Evolutionary conservation across 2,329 filamentous ascomycete species (phyloP).

Genomic region (Cordyceps tenuipes): DNA sequence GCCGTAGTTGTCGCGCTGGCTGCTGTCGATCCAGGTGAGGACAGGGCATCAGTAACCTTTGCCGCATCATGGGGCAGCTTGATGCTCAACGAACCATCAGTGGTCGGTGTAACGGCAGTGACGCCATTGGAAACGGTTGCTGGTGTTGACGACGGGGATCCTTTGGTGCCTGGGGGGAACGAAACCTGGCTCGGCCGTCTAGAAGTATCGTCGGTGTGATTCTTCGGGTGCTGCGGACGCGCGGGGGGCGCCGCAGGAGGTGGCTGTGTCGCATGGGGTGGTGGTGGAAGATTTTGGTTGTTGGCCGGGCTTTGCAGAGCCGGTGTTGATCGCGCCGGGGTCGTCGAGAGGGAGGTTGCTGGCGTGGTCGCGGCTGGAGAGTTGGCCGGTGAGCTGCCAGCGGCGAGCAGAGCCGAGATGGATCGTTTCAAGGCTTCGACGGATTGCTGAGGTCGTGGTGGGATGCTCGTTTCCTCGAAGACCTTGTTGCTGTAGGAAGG

Average conservation of each 20-base stretch:
- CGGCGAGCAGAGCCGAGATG: constrained; percentile 15
- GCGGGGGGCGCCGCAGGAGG: neutral
- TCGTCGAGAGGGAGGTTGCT: neutral
- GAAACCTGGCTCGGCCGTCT: constrained; percentile 22
- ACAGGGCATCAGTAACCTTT: constrained; percentile 36
- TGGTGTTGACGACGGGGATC: constrained; percentile 15
- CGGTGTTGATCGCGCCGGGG: neutral
- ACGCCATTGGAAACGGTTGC: neutral
- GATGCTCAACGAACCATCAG: constrained; percentile 19
- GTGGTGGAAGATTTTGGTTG: neutral
- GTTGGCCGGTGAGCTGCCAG: neutral
- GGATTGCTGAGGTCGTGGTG: constrained; percentile 36
- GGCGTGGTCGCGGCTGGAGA: neutral
- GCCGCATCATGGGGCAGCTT: constrained; percentile 28
- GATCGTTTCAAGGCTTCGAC: constrained; percentile 35
- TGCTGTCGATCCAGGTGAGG: constrained; percentile 57
- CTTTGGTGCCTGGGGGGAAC: constrained; percentile 26
- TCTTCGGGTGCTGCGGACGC: neutral
- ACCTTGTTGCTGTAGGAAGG: constrained; percentile 29
- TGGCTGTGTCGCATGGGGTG: neutral
- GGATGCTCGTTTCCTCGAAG: constrained; percentile 46
- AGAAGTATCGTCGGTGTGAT: neutral
- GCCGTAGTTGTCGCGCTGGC: constrained; percentile 67
- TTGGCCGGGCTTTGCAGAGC: constrained; percentile 3
- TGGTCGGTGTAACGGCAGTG: neutral